A percentile compares a stretch with the other conserved stretches of the same genome.
Evolutionary conservation across 75 land plant genomes (phyloP).

Genomic region (Picea glauca): DNA sequence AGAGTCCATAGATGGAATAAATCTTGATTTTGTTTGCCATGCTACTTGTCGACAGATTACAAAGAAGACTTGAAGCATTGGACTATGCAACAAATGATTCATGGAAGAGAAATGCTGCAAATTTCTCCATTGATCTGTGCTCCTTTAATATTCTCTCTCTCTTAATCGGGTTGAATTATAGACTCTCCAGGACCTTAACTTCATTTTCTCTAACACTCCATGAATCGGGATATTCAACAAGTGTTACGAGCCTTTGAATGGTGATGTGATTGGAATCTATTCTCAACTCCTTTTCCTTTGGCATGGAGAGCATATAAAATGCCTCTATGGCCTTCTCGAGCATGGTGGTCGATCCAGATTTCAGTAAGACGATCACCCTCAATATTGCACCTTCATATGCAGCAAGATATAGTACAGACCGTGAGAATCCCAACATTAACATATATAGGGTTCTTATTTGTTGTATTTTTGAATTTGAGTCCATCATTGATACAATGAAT

Average conservation of each 20-base stretch:
- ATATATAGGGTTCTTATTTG: not conserved
- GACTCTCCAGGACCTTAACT: not conserved
- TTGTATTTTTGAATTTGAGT: not conserved
- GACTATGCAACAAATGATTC: not conserved
- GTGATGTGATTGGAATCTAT: not conserved
- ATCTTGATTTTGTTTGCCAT: conserved; percentile 7
- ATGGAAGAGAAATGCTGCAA: conserved; percentile 4
- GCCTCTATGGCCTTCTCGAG: not conserved
- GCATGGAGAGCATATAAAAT: not conserved
- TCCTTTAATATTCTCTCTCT: not conserved
- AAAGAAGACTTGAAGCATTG: conserved; percentile 5
- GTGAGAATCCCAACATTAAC: not conserved
- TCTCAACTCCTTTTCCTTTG: conserved; percentile 3
- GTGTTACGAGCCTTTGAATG: not conserved
- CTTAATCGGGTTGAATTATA: not conserved
- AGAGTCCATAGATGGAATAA: not conserved
- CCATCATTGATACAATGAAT: conserved; percentile 1
- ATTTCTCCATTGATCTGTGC: conserved; percentile 3
- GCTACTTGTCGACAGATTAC: conserved; percentile 2
- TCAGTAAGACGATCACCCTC: not conserved
- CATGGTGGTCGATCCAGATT: not conserved
- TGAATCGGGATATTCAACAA: not conserved
- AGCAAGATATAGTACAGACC: not conserved
- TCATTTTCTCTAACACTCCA: not conserved
- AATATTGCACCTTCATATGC: not conserved